Percentiles rank a stretch among this genome's conserved stretches.
Evolutionary conservation across 306 rosid genomes (phyloP).

Genomic region (Hippophae gyantsensis): DNA sequence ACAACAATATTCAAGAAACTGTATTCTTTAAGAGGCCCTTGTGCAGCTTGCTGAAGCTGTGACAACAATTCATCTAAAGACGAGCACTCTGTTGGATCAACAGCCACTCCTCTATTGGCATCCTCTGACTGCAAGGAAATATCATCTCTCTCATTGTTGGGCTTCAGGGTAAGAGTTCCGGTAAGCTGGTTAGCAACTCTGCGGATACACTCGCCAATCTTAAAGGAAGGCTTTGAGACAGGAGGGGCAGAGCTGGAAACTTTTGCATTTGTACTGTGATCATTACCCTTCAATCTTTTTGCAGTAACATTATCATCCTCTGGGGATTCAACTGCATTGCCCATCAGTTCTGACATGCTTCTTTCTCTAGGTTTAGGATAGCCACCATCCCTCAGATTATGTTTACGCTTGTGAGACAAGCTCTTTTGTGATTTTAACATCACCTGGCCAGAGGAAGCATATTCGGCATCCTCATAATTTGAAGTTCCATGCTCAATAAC

Average conservation of each 20-base stretch:
- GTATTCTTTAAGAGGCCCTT: slow-evolving; percentile 47
- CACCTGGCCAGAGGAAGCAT: slow-evolving; percentile 26
- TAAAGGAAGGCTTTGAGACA: slow-evolving; percentile 52
- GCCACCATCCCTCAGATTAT: slow-evolving; percentile 46
- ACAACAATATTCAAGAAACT: slow-evolving; percentile 32
- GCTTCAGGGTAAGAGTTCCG: slow-evolving; percentile 47
- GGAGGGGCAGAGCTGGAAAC: slow-evolving; percentile 30
- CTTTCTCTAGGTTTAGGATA: slow-evolving; percentile 55
- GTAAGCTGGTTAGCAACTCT: slow-evolving; percentile 90
- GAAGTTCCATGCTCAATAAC: slow-evolving; percentile 31
- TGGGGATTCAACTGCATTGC: slow-evolving; percentile 31
- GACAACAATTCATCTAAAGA: slow-evolving; percentile 59
- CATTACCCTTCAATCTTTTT: slow-evolving; percentile 49
- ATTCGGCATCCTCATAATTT: slow-evolving; percentile 29
- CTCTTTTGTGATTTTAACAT: slow-evolving; percentile 26
- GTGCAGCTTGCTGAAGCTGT: slow-evolving; percentile 58
- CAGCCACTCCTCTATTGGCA: slow-evolving; percentile 29
- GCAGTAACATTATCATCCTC: slow-evolving; percentile 37
- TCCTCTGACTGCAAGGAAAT: slow-evolving; percentile 36
- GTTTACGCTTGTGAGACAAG: slow-evolving; percentile 62
- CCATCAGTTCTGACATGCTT: slow-evolving; percentile 69
- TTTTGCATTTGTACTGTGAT: slow-evolving; percentile 44
- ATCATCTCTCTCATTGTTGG: slow-evolving; percentile 41
- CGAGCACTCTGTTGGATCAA: slow-evolving; percentile 41
- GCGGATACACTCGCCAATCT: slow-evolving; percentile 83